Conservation (phyloP, 305 asterid genomes). For the Rubia balearica region DNA sequence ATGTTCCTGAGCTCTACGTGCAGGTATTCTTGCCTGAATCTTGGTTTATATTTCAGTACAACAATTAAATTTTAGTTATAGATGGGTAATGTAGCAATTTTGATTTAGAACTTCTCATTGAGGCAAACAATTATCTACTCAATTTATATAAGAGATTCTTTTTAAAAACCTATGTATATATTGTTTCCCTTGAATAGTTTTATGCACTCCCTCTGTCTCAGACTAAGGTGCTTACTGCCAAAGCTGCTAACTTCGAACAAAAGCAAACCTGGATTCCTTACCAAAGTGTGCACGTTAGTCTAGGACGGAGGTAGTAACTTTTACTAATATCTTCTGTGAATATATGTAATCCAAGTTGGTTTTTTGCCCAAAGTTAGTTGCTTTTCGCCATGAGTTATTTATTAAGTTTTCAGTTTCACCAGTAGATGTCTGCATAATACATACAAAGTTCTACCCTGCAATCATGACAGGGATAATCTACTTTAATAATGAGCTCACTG, state of each 20-base stretch:
- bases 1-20: slow-evolving; percentile 94
- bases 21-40: slow-evolving; percentile 49
- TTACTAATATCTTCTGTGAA: background rate
- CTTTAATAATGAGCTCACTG: background rate
- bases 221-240: background rate
- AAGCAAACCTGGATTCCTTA: background rate
- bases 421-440: background rate
- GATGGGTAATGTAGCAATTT: background rate
- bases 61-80: background rate
- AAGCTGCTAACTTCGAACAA: background rate
- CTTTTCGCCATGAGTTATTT: no score
- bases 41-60: background rate
- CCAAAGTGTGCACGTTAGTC: background rate
- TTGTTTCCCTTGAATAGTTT: background rate
- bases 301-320: background rate
- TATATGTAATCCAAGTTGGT: background rate
- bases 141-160: background rate
- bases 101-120: background rate
- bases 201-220: background rate
- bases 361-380: background rate
- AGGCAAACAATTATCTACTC: background rate
- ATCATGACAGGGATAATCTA: background rate
- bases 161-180: background rate
- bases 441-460: background rate
- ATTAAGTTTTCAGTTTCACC: background rate